Percentiles rank a stretch among this genome's conserved stretches.
phyloP scores from a whole-genome alignment of 2,329 filamentous ascomycete species.

The Tolypocladium album region DNA sequence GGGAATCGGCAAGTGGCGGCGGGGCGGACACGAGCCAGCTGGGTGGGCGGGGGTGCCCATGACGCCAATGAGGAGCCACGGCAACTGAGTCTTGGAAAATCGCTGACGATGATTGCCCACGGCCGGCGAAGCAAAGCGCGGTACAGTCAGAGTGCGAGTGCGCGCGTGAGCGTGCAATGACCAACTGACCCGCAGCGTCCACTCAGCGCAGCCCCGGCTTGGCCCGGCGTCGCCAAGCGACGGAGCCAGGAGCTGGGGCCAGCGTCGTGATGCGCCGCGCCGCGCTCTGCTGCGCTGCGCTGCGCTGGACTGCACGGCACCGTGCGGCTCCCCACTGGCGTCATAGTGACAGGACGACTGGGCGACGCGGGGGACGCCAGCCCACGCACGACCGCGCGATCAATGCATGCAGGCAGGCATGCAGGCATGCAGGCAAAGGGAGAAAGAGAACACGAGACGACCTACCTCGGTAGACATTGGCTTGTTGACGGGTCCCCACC shows the following conservation, averaged over 20 bases:
- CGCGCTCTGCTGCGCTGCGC: no score
- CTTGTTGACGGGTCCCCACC: slow-evolving; percentile 98
- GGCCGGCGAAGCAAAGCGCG: not conserved
- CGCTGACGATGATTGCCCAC: not conserved
- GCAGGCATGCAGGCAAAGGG: not conserved
- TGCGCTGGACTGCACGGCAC: not conserved
- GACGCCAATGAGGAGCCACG: slow-evolving; percentile 1
- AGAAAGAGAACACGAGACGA: not conserved
- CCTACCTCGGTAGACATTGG: slow-evolving; percentile 91
- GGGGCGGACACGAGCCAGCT: not conserved
- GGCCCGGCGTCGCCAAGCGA: not conserved
- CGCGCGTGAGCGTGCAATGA: no score
- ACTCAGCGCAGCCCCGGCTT: not conserved
- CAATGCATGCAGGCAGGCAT: not conserved
- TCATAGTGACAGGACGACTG: not conserved
- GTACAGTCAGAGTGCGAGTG: not conserved
- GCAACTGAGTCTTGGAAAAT: not conserved
- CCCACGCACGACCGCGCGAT: not conserved
- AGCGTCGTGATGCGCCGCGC: not conserved
- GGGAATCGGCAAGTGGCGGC: not conserved
- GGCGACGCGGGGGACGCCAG: not conserved
- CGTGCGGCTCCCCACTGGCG: not conserved
- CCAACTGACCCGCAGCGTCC: no score
- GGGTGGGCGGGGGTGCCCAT: not conserved
- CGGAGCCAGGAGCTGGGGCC: not conserved